Evolutionary conservation across 2,329 filamentous ascomycete genomes (phyloP).

Genomic region (Phaeoacremonium minimum): DNA sequence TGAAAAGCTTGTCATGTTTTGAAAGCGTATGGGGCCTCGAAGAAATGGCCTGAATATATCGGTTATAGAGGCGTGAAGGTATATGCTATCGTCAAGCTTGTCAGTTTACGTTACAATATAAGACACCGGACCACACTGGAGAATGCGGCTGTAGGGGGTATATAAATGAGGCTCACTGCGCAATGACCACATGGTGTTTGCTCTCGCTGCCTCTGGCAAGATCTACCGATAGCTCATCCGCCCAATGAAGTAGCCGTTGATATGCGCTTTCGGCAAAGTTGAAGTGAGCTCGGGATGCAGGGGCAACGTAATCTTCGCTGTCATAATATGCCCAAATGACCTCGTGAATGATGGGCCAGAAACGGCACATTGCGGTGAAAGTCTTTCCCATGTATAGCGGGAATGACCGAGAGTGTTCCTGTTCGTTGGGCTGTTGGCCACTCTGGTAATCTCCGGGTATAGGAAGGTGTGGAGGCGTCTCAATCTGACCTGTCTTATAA

Average conservation of each 20-base stretch:
- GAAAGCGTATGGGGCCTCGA: not conserved
- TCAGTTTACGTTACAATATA: too few relatives aligned
- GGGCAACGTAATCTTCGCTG: slow-evolving; percentile 2
- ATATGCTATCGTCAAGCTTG: slow-evolving; percentile 7
- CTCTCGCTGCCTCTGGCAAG: not conserved
- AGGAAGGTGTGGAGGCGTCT: slow-evolving; percentile 5
- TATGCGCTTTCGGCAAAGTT: slow-evolving; percentile 11
- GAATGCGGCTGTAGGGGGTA: too few relatives aligned
- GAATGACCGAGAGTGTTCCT: slow-evolving; percentile 2
- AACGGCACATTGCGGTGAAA: slow-evolving; percentile 4
- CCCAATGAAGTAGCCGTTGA: slow-evolving; percentile 6
- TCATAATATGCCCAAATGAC: slow-evolving; percentile 6
- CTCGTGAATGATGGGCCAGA: slow-evolving; percentile 7
- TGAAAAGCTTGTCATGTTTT: not conserved
- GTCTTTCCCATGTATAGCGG: slow-evolving; percentile 5
- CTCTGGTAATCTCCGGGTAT: slow-evolving; percentile 1
- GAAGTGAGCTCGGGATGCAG: slow-evolving; percentile 4
- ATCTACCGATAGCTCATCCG: slow-evolving; percentile 1
- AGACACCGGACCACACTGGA: too few relatives aligned
- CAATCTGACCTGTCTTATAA: slow-evolving; percentile 3
- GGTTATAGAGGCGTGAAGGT: slow-evolving; percentile 8
- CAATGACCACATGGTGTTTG: not conserved
- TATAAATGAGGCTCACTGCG: slow-evolving; percentile 1
- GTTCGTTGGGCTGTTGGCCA: not conserved
- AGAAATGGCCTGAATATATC: slow-evolving; percentile 11